Evolutionary conservation across 495 filamentous ascomycete species (phyloP).

Genomic region (Ascobolus immersus): DNA sequence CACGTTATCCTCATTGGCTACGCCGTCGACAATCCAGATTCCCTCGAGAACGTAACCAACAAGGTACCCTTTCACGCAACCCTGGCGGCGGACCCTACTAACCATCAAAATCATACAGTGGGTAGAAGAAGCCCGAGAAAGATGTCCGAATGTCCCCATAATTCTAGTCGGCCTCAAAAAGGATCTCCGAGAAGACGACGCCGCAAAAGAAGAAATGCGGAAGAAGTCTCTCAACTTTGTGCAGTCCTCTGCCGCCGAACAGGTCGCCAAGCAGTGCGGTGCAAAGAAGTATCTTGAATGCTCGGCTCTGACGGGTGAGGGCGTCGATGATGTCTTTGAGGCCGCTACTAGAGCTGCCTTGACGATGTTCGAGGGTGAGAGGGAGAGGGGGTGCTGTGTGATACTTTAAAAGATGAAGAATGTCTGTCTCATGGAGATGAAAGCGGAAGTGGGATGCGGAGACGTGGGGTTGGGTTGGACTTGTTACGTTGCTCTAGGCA

Average conservation of each 20-base stretch:
- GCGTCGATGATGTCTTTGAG: conserved; percentile 97
- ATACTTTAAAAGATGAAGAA: conserved; percentile 50
- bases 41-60: conserved; percentile 90
- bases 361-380: conserved; percentile 69
- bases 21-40: conserved; percentile 84
- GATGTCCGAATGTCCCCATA: conserved; percentile 77
- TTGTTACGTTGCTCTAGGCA: too few species aligned
- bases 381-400: conserved; percentile 61
- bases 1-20: conserved; percentile 96
- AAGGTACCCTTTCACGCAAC: conserved; percentile 36
- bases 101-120: conserved; percentile 32
- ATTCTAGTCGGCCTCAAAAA: conserved; percentile 96
- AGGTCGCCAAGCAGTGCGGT: conserved; percentile 59
- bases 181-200: conserved; percentile 80
- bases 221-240: conserved; percentile 79
- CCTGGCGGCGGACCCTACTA: background rate
- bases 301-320: conserved; percentile 87
- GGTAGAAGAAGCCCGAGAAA: conserved; percentile 88
- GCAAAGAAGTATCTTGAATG: conserved; percentile 94
- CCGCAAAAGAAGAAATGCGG: conserved; percentile 90
- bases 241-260: conserved; percentile 49
- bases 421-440: too few species aligned
- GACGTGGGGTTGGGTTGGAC: too few species aligned
- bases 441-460: too few species aligned
- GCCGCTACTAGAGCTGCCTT: conserved; percentile 89